Percentiles rank a stretch among this genome's conserved stretches.
Evolutionary conservation across 2,329 filamentous ascomycete genomes (phyloP).

Genomic region (Hypoxylon rubiginosum): DNA sequence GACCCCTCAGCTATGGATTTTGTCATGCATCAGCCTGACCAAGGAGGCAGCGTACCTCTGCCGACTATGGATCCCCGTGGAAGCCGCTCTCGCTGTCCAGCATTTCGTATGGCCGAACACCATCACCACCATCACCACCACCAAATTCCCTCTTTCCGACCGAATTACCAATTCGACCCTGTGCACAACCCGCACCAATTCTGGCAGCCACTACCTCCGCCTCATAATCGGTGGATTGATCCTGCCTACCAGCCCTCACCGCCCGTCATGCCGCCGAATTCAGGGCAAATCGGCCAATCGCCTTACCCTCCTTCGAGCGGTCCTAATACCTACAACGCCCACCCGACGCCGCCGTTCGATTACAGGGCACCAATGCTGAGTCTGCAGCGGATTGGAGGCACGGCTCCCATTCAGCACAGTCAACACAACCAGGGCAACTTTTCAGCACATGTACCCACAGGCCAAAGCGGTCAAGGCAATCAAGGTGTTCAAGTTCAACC

Average conservation of each 20-base stretch:
- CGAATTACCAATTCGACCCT: slow-evolving; percentile 45
- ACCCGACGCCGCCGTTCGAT: slow-evolving; percentile 15
- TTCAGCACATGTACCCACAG: slow-evolving; percentile 9
- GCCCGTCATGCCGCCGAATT: slow-evolving; percentile 14
- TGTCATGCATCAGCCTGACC: slow-evolving; percentile 47
- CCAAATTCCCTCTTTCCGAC: slow-evolving; percentile 34
- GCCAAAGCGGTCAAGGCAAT: background rate
- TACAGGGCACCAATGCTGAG: slow-evolving; percentile 36
- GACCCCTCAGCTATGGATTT: slow-evolving; percentile 51
- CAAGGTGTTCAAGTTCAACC: slow-evolving; percentile 9
- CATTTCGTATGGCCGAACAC: slow-evolving; percentile 48
- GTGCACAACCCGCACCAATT: slow-evolving; percentile 34
- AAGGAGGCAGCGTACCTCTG: slow-evolving; percentile 26
- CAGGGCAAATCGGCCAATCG: slow-evolving; percentile 30
- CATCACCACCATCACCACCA: slow-evolving; percentile 35
- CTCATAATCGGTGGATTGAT: slow-evolving; percentile 31
- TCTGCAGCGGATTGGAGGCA: slow-evolving; percentile 42
- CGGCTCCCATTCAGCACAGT: slow-evolving; percentile 43
- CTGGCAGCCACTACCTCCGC: slow-evolving; percentile 25
- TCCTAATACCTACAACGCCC: slow-evolving; percentile 21
- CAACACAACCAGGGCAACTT: slow-evolving; percentile 38
- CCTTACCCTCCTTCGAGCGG: slow-evolving; percentile 21
- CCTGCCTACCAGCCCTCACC: slow-evolving; percentile 23
- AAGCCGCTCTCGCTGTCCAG: slow-evolving; percentile 48
- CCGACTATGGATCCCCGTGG: slow-evolving; percentile 35